Evolutionary conservation across 352 stramenopile species (phyloP).

Genomic region (Phytopythium vexans): DNA sequence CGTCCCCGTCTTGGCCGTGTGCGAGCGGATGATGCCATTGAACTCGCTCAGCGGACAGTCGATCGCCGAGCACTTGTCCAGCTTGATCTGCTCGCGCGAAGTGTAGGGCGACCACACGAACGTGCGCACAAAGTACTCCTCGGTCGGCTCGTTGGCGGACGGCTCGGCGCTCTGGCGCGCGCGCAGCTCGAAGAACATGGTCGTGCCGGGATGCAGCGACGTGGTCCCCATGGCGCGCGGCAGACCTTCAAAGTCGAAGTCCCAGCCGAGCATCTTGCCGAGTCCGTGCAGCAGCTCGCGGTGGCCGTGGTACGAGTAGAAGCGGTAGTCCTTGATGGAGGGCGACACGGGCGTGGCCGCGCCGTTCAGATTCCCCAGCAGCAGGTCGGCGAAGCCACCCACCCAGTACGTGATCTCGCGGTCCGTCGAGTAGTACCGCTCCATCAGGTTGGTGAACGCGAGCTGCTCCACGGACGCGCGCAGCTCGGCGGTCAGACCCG

Average conservation of each 20-base stretch:
- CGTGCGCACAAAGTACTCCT: slow-evolving; percentile 67
- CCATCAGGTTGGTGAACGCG: slow-evolving; percentile 83
- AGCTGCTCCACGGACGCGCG: slow-evolving; percentile 58
- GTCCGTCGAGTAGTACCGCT: slow-evolving; percentile 79
- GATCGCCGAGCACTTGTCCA: slow-evolving; percentile 71
- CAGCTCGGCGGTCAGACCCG: slow-evolving; percentile 52
- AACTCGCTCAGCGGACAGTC: slow-evolving; percentile 81
- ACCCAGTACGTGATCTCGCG: slow-evolving; percentile 84
- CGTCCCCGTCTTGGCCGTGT: slow-evolving; percentile 65
- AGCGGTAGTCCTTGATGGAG: slow-evolving; percentile 55
- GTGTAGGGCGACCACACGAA: slow-evolving; percentile 77
- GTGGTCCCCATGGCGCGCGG: slow-evolving; percentile 64
- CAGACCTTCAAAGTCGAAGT: slow-evolving; percentile 70
- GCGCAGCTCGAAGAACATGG: slow-evolving; percentile 83
- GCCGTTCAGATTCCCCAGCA: slow-evolving; percentile 57
- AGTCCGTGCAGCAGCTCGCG: slow-evolving; percentile 75
- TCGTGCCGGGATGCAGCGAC: slow-evolving; percentile 64
- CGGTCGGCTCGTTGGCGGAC: slow-evolving; percentile 16
- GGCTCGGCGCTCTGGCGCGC: slow-evolving; percentile 15
- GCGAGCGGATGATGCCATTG: slow-evolving; percentile 59
- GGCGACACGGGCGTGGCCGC: slow-evolving; percentile 47
- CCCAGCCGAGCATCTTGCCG: slow-evolving; percentile 76
- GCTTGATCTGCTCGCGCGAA: slow-evolving; percentile 56
- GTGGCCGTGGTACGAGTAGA: slow-evolving; percentile 82
- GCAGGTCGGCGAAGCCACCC: slow-evolving; percentile 63